Evolutionary conservation across 257 asterid species (phyloP).

Genomic region (Petrea volubilis): DNA sequence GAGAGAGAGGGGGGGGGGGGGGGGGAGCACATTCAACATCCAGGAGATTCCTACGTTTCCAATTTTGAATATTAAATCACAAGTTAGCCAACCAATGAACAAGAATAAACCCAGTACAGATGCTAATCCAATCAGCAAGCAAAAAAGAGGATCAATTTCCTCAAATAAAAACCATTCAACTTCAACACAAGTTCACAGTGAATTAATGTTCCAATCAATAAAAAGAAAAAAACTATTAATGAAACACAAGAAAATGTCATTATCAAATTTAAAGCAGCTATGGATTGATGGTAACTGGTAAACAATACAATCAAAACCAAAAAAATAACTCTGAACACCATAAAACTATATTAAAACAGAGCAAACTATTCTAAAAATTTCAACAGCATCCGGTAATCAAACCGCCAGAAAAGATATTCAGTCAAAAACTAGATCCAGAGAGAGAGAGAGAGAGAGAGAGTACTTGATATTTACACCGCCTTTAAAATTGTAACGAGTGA

Average conservation of each 20-base stretch:
- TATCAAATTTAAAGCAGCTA: neutral
- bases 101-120: neutral
- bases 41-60: too few species aligned
- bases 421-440: neutral
- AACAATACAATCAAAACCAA: neutral
- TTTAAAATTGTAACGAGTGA: slow-evolving; percentile 58
- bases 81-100: neutral
- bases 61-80: neutral
- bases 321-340: neutral
- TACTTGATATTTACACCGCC: slow-evolving; percentile 82
- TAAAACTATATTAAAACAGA: neutral
- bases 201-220: neutral
- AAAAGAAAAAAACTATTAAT: neutral
- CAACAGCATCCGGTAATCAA: neutral
- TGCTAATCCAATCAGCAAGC: neutral
- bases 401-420: neutral
- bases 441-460: neutral
- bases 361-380: neutral
- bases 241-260: neutral
- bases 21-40: neutral
- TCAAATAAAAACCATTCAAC: neutral
- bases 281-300: neutral
- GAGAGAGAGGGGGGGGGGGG: too few species aligned
- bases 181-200: neutral
- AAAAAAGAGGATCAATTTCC: neutral